Conservation (phyloP, 148 eudicot species). For the Nyssa sinensis region DNA sequence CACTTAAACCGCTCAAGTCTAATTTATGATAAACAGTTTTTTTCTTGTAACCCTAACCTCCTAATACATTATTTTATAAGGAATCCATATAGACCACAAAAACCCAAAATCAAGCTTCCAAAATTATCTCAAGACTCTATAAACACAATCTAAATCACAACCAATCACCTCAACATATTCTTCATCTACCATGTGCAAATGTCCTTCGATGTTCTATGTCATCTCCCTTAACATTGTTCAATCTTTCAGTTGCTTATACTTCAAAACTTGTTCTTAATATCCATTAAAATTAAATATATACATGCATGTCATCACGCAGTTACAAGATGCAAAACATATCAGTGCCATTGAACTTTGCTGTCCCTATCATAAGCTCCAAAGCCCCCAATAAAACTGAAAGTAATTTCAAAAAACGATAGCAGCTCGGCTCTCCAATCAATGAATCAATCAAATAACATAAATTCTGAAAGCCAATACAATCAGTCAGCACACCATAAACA, state of each 20-base stretch:
- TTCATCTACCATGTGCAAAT: neutral
- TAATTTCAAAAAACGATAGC: neutral
- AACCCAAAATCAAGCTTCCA: neutral
- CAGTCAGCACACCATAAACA: neutral
- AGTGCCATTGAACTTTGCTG: neutral
- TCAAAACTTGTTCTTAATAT: no score
- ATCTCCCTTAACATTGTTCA: neutral
- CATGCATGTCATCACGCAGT: no score
- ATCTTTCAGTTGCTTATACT: neutral
- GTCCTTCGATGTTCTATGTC: neutral
- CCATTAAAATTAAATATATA: no score
- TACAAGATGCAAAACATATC: no score
- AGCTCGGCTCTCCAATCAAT: neutral
- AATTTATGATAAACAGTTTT: neutral
- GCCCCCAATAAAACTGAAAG: neutral
- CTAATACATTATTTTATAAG: neutral
- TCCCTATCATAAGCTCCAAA: neutral
- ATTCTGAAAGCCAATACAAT: neutral
- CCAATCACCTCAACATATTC: neutral
- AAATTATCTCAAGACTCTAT: neutral
- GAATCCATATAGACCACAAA: neutral
- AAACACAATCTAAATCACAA: neutral
- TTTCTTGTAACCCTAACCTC: neutral
- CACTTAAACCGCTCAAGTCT: neutral
- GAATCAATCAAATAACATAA: neutral